Base-by-base conservation (phyloP, 495 filamentous ascomycete genomes). In the Platismatia glauca region DNA sequence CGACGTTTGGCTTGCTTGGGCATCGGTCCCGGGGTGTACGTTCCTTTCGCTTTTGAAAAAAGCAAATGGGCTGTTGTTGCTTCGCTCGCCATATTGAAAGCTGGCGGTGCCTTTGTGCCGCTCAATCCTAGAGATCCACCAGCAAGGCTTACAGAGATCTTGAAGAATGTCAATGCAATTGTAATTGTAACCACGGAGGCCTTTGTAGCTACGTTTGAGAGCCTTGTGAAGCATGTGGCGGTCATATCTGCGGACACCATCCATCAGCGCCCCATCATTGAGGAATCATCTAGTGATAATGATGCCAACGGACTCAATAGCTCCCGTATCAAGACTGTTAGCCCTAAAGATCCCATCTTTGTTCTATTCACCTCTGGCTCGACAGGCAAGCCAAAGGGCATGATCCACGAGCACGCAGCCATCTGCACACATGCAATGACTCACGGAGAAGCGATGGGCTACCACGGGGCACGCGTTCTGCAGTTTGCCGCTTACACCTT, bases 401-500 rank as follows among this genome's bases (percentile, higher is more conserved):
- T 77, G 11, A 61, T 75, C 0, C 63, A 71, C 5, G 48, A 62
- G 18, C 71, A 75, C 48, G 39, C 43, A 11, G 59, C 62, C 20
- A 46, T 73, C 4, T 66, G 58, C 18, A 60, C 65, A 1, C 65
- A 48, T 53, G 27, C 53, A 4, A 16, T 65, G 2, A 27, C 43
- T 5, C 59, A 67, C 48, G 67, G 58, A 5, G 34, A 24, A 1
- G 74, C 76, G 1, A 67, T 85, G 20, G 63, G 72, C 13, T 79
- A 88, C 50, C 66, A 77, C 0, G 68, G 71, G 0, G 82, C 82
- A 20, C 79, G 88, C 11, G 78, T 85, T 11, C 76, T 90, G 65
- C 87, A 90, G 63, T 83, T 87, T 59, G 84, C 86, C 3, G 84
- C 83, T 53, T 88, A 84, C 67, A 83, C 84, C 2, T 87, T 88